These are phyloP conservation scores for Lepidopterella palustris DNA, from an alignment of 495 filamentous ascomycete species.

Conservation along the genomic window DNA sequence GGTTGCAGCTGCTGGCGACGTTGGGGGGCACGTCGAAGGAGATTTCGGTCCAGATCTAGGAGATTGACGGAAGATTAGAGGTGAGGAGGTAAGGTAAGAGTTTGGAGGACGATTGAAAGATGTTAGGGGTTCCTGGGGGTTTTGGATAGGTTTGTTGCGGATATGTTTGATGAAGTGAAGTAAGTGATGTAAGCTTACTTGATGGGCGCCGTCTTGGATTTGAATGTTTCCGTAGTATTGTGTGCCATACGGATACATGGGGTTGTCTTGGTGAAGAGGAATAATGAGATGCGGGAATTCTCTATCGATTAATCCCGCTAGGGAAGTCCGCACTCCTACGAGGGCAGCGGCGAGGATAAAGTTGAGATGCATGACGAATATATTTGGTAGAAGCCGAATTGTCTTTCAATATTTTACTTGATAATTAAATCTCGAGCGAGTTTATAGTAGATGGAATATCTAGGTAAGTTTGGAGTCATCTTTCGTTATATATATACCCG, in stretches of 20 bases:
- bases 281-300: slow-evolving; percentile 24
- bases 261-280: slow-evolving; percentile 9
- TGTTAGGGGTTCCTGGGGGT: neutral
- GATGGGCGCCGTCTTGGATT: neutral
- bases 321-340: neutral
- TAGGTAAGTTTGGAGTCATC: neutral
- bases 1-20: slow-evolving; percentile 7
- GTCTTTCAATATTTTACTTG: neutral
- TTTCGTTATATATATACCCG: neutral
- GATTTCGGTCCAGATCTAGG: slow-evolving; percentile 17
- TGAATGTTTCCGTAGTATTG: slow-evolving; percentile 4
- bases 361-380: neutral
- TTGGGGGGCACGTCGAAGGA: slow-evolving; percentile 19
- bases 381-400: neutral
- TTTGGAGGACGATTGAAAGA: neutral
- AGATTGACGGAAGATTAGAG: neutral
- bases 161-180: neutral
- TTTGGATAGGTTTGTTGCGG: neutral
- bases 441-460: neutral
- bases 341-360: neutral
- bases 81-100: neutral
- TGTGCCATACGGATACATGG: slow-evolving; percentile 8
- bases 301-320: neutral
- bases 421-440: neutral
- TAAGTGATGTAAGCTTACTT: neutral